Evolutionary conservation across 371 early-diverging fungal species (phyloP).

Genomic region (Mucor piriformis): DNA sequence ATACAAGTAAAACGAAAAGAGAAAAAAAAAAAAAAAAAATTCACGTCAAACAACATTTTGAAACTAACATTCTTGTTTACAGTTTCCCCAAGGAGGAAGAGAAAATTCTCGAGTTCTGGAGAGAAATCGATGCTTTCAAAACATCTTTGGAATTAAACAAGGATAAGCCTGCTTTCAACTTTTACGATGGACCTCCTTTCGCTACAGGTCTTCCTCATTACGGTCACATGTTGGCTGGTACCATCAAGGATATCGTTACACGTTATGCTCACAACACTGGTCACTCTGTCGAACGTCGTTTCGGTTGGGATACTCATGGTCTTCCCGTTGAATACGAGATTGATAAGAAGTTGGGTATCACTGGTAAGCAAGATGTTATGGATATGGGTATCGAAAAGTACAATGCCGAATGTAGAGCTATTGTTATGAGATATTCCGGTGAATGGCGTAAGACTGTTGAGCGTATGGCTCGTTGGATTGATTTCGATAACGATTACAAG

Average conservation of each 20-base stretch:
- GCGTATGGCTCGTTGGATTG: conserved; percentile 99
- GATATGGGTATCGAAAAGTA: conserved; percentile 99
- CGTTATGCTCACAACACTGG: conserved; percentile 98
- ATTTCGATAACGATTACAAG: conserved; percentile 99
- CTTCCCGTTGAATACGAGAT: conserved; percentile 99
- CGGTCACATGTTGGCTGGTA: conserved; percentile 99
- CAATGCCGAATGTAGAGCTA: conserved; percentile 98
- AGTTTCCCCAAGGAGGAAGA: conserved; percentile 97
- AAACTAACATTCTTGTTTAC: conserved; percentile 17
- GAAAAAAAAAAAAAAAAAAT: not conserved
- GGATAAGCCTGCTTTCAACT: conserved; percentile 86
- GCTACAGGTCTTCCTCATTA: conserved; percentile 99
- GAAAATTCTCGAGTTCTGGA: conserved; percentile 96
- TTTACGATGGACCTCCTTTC: conserved; percentile 99
- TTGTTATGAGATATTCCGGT: conserved; percentile 97
- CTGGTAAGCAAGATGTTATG: conserved; percentile 89
- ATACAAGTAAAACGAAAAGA: conserved; percentile 43
- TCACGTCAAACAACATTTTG: not conserved
- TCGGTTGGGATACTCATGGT: conserved; percentile 99
- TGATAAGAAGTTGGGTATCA: conserved; percentile 97
- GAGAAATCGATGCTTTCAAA: conserved; percentile 97
- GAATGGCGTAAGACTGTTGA: conserved; percentile 99
- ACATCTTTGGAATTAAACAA: conserved; percentile 92
- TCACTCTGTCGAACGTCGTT: conserved; percentile 97
- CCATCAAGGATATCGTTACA: conserved; percentile 99